Evolutionary conservation across 768 basidiomycete genomes (phyloP), one percentile per base, ranked within the genome.

Genomic region (Auricularia sp.): DNA sequence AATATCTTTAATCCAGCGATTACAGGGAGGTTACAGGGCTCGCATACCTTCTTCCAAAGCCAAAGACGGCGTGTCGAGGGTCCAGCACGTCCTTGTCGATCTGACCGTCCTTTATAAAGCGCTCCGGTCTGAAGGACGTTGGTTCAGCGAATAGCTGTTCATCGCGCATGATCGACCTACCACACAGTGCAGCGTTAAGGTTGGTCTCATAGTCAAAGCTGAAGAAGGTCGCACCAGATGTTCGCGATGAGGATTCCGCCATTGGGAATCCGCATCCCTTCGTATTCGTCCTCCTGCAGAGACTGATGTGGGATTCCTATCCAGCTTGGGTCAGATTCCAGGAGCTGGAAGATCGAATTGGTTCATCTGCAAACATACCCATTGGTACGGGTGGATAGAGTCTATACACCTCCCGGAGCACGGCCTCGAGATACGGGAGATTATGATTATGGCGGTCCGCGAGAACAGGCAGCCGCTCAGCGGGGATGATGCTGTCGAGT

Each of bases 341-440:
- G 29, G 29, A 29, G 29, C 29, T 2, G 29, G 29, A 29, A 29
- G 29, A 29, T 29, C 29, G 8, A 16, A 5, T 6, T 51, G 7
- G 21, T 18, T 0, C 6, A 21, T 16, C 6, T 8, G 7, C 14
- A 6, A 8, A 7, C 66, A 4, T 62, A 3, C 73, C 72, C 35
- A 76, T 62, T 2, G 77, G 77, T 1, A 74, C 72, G 5, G 77
- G 77, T 29, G 80, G 80, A 67, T 77, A 76, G 80, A 80, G 81
- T 61, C 81, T 72, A 8, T 81, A 67, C 29, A 66, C 61, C 62
- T 76, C 75, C 68, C 65, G 71, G 23, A 72, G 70, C 29, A 75
- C 56, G 33, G 68, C 71, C 23, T 79, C 76, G 12, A 82, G 71
- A 65, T 72, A 77, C 34, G 80, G 76, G 60, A 81, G 74, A 68